Conservation (phyloP, 2,329 filamentous ascomycete species). For the Venturia aucupariae region DNA sequence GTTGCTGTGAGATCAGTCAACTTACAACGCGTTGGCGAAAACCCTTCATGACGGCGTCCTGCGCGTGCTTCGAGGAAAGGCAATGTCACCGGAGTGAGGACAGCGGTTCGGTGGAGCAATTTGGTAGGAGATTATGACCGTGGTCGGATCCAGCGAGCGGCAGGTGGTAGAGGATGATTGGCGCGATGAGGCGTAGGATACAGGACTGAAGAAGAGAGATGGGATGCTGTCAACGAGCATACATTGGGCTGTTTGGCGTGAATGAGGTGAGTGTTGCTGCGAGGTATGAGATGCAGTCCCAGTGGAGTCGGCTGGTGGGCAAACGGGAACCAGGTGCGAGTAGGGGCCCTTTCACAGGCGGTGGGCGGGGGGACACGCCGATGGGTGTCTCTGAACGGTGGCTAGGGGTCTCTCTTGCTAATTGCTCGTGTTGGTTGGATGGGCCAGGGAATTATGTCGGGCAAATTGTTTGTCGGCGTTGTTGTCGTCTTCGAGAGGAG, state of each 20-base stretch:
- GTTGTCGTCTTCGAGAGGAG: constrained; percentile 1
- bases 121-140: background rate
- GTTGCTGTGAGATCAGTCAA: constrained; percentile 20
- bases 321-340: background rate
- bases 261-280: background rate
- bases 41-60: constrained; percentile 71
- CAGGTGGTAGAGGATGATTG: background rate
- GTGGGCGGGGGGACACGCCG: background rate
- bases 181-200: background rate
- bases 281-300: background rate
- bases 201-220: background rate
- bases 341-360: constrained; percentile 1
- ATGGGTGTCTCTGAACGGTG: background rate
- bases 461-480: background rate
- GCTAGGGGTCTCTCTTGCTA: background rate
- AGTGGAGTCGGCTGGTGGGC: constrained; percentile 6
- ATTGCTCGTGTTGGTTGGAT: background rate
- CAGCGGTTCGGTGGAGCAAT: background rate
- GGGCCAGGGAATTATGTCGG: background rate
- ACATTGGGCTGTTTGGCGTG: background rate
- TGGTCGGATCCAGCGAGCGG: background rate
- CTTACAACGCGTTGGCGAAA: constrained; percentile 96
- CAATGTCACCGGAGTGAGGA: background rate
- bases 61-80: constrained; percentile 17
- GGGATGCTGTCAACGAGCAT: background rate